A percentile compares a stretch with the other conserved stretches of the same genome.
Conservation (phyloP, 169 alveolate genomes). For the Eimeria zaria region DNA sequence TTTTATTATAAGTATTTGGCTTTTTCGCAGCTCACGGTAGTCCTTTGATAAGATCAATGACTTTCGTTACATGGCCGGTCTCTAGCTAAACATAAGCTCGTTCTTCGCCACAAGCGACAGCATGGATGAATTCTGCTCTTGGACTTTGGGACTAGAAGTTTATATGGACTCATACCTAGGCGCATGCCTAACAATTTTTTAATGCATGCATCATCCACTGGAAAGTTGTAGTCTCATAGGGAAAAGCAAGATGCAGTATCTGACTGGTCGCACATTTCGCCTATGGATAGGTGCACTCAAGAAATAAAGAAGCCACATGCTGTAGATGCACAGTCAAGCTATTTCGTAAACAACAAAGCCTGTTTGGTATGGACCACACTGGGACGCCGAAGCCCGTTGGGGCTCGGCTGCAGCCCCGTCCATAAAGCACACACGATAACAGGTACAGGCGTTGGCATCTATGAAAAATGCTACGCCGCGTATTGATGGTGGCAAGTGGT, state of each 20-base stretch:
- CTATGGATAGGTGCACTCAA: background rate
- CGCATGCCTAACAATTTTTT: background rate
- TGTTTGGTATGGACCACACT: background rate
- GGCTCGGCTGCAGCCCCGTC: constrained; percentile 60
- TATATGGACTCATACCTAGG: background rate
- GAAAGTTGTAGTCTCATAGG: background rate
- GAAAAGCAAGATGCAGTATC: background rate
- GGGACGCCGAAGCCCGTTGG: constrained; percentile 17
- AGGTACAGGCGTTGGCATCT: constrained; percentile 24
- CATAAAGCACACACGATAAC: constrained; percentile 9
- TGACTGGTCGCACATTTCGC: background rate
- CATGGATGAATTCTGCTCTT: background rate
- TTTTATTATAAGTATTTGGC: no score
- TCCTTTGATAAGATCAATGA: no score
- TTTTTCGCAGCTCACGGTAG: no score
- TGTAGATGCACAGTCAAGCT: background rate
- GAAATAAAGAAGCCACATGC: no score
- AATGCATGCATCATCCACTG: background rate
- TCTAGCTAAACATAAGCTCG: background rate
- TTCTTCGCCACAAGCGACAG: background rate
- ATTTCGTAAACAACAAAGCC: background rate
- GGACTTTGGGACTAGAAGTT: background rate
- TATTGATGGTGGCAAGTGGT: background rate
- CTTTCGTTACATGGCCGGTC: no score
- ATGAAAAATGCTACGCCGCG: background rate